Conservation (phyloP, 2,329 filamentous ascomycete genomes). For the Colletotrichum eremochloae region DNA sequence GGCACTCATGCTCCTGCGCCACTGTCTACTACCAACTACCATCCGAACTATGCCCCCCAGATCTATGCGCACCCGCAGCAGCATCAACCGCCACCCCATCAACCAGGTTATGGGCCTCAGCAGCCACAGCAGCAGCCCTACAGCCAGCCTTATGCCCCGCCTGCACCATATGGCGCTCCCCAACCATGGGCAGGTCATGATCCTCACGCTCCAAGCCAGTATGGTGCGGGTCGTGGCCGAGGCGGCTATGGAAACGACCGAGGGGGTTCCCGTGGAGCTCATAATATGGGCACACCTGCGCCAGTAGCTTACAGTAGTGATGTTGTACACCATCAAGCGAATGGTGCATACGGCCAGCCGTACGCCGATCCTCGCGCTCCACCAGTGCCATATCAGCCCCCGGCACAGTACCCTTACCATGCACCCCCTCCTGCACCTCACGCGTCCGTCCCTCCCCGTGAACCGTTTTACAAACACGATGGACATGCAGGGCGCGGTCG, state of each 20-base stretch:
- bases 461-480: constrained; percentile 49
- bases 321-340: constrained; percentile 50
- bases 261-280: constrained; percentile 52
- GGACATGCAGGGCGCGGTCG: constrained; percentile 50
- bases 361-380: constrained; percentile 57
- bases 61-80: constrained; percentile 57
- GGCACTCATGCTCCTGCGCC: constrained; percentile 60
- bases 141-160: constrained; percentile 52
- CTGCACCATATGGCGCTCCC: constrained; percentile 49
- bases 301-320: constrained; percentile 51
- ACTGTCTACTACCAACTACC: constrained; percentile 67
- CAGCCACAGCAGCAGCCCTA: constrained; percentile 55
- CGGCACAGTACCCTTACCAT: constrained; percentile 53
- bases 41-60: constrained; percentile 71
- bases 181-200: constrained; percentile 53
- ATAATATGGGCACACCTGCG: constrained; percentile 50
- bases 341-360: constrained; percentile 55
- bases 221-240: constrained; percentile 55
- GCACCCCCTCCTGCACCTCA: constrained; percentile 56
- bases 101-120: constrained; percentile 58
- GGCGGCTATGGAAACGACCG: constrained; percentile 61
- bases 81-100: constrained; percentile 52
- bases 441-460: constrained; percentile 50
- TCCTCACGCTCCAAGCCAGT: constrained; percentile 53
- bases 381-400: constrained; percentile 47